Evolutionary conservation across 106 monocot species (phyloP).

Genomic region (Iris macrosiphon): DNA sequence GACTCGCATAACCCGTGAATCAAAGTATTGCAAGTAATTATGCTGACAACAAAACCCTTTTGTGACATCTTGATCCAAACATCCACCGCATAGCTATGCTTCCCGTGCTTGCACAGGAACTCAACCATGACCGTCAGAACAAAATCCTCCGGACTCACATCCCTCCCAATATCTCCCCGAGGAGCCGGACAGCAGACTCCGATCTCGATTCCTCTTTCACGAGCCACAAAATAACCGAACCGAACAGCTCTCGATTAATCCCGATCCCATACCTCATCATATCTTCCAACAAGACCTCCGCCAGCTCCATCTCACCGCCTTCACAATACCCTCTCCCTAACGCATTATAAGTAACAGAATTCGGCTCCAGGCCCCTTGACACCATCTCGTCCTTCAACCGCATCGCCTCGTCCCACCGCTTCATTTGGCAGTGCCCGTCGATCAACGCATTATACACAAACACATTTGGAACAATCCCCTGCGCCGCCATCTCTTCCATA

Average conservation of each 20-base stretch:
- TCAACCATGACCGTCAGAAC: conserved; percentile 47
- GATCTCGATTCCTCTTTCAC: conserved; percentile 30
- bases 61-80: conserved; percentile 55
- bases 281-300: conserved; percentile 64
- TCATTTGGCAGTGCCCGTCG: conserved; percentile 54
- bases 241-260: conserved; percentile 48
- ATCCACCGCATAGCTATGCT: conserved; percentile 38
- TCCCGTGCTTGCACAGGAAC: conserved; percentile 46
- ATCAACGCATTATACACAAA: conserved; percentile 75
- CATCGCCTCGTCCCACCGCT: conserved; percentile 32
- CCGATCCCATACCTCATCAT: conserved; percentile 45
- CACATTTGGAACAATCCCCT: conserved; percentile 53
- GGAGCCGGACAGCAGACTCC: conserved; percentile 49
- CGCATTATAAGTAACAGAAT: conserved; percentile 64
- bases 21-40: conserved; percentile 61
- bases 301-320: conserved; percentile 50
- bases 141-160: conserved; percentile 52
- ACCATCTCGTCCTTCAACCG: conserved; percentile 59
- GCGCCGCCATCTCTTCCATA: conserved; percentile 60
- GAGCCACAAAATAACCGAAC: conserved; percentile 49
- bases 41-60: conserved; percentile 51
- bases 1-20: conserved; percentile 67
- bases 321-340: conserved; percentile 56
- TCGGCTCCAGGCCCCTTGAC: conserved; percentile 46
- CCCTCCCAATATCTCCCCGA: conserved; percentile 55